phyloP scores from a whole-genome alignment of 805 yeast genomes.

The Kregervanrija fluxuum region DNA sequence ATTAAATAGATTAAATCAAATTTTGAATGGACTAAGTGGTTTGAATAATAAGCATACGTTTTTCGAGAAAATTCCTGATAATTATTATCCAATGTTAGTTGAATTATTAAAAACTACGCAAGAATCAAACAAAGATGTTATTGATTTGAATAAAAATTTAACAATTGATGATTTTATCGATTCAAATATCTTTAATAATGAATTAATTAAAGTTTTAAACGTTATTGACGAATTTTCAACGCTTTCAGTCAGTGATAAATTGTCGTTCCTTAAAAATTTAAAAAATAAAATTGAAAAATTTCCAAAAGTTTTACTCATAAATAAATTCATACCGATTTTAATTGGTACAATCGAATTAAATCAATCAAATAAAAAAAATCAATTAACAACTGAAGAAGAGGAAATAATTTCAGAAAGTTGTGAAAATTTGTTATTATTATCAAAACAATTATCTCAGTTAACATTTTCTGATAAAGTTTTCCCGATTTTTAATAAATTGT shows the following conservation, averaged over 20 bases:
- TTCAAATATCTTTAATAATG: slow-evolving; percentile 73
- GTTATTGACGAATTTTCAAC: slow-evolving; percentile 80
- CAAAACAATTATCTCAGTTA: slow-evolving; percentile 61
- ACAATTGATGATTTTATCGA: slow-evolving; percentile 62
- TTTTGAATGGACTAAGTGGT: slow-evolving; percentile 23
- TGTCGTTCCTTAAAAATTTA: slow-evolving; percentile 61
- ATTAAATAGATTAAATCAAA: slow-evolving; percentile 28
- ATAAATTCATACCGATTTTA: slow-evolving; percentile 69
- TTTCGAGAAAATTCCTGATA: slow-evolving; percentile 54
- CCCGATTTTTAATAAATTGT: slow-evolving; percentile 32
- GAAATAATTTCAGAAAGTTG: slow-evolving; percentile 40
- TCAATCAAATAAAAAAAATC: slow-evolving; percentile 8
- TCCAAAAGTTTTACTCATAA: slow-evolving; percentile 49
- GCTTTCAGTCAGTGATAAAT: slow-evolving; percentile 57
- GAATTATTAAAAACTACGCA: slow-evolving; percentile 44
- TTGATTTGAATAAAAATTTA: slow-evolving; percentile 23
- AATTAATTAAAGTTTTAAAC: slow-evolving; percentile 71
- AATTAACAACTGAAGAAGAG: slow-evolving; percentile 20
- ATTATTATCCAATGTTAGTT: slow-evolving; percentile 42
- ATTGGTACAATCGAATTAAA: slow-evolving; percentile 35
- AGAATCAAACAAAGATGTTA: slow-evolving; percentile 25
- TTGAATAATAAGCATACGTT: slow-evolving; percentile 37
- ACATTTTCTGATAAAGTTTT: slow-evolving; percentile 69
- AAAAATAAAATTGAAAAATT: slow-evolving; percentile 45
- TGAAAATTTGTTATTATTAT: slow-evolving; percentile 53